A percentile compares a stretch with the other conserved stretches of the same genome.
phyloP scores from a whole-genome alignment of 2,329 filamentous ascomycete species.

The Paecilomyces fulvus region DNA sequence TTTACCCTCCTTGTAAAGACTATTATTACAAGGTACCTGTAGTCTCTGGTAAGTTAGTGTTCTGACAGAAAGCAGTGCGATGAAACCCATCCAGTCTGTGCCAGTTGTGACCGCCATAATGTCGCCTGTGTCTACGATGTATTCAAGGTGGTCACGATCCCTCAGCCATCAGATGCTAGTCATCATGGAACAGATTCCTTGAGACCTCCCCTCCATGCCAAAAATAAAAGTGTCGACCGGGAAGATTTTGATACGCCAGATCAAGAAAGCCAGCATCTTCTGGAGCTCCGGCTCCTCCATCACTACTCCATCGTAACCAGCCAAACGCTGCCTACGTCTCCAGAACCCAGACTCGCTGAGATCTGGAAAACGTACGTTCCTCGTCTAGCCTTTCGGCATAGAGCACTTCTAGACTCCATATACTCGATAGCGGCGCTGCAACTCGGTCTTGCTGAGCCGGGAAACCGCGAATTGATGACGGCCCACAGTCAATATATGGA shows the following conservation, averaged over 20 bases:
- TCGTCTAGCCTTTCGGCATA: background rate
- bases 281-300: slow-evolving; percentile 7
- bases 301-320: slow-evolving; percentile 3
- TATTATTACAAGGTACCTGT: background rate
- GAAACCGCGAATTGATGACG: slow-evolving; percentile 1
- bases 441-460: slow-evolving; percentile 1
- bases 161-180: background rate
- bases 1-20: background rate
- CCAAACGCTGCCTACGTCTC: slow-evolving; percentile 3
- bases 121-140: slow-evolving; percentile 8
- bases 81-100: slow-evolving; percentile 8
- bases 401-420: slow-evolving; percentile 4
- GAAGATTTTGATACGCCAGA: background rate
- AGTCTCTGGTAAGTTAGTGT: background rate
- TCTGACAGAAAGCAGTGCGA: slow-evolving; percentile 5
- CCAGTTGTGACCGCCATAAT: slow-evolving; percentile 6
- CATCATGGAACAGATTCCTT: background rate
- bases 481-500: slow-evolving; percentile 4
- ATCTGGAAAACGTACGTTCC: slow-evolving; percentile 2
- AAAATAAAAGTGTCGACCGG: background rate
- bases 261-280: slow-evolving; percentile 5
- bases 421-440: slow-evolving; percentile 4
- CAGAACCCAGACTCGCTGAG: slow-evolving; percentile 1
- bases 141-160: background rate
- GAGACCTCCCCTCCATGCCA: background rate